These are phyloP conservation scores for Naganishia onofrii DNA, from an alignment of 768 basidiomycete genomes.

Conservation along the genomic window DNA sequence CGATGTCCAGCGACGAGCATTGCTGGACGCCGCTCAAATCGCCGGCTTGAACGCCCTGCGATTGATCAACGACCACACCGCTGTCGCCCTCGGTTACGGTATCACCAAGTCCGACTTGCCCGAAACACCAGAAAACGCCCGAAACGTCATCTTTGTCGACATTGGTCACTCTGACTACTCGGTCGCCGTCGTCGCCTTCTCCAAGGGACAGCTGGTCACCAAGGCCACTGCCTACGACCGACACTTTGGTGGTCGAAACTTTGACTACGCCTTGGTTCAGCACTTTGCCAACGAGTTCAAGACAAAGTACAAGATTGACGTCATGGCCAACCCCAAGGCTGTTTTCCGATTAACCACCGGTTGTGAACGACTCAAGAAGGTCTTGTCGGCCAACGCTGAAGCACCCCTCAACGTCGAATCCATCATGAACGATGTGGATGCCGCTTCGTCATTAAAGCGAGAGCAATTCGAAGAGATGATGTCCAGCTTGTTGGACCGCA, in stretches of 20 bases:
- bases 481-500: constrained; percentile 69
- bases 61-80: constrained; percentile 95
- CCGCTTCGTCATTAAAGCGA: constrained; percentile 75
- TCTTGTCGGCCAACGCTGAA: constrained; percentile 88
- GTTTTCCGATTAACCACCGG: constrained; percentile 81
- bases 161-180: constrained; percentile 90
- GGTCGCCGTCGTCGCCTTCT: constrained; percentile 82
- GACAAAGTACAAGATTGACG: constrained; percentile 96
- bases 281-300: constrained; percentile 92
- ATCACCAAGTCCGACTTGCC: constrained; percentile 98
- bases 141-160: constrained; percentile 90
- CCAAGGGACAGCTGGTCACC: constrained; percentile 85
- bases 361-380: constrained; percentile 93
- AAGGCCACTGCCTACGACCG: constrained; percentile 86
- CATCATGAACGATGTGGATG: constrained; percentile 94
- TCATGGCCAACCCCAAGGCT: constrained; percentile 84
- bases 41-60: constrained; percentile 87
- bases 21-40: constrained; percentile 84
- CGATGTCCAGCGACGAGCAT: constrained; percentile 83
- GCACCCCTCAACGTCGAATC: constrained; percentile 89
- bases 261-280: constrained; percentile 83
- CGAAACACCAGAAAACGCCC: constrained; percentile 67
- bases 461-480: constrained; percentile 81
- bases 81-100: constrained; percentile 92
- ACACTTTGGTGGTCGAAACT: constrained; percentile 91